These are phyloP conservation scores for Fusarium musae DNA, from an alignment of 2,329 filamentous ascomycete species.

Conservation along the genomic window DNA sequence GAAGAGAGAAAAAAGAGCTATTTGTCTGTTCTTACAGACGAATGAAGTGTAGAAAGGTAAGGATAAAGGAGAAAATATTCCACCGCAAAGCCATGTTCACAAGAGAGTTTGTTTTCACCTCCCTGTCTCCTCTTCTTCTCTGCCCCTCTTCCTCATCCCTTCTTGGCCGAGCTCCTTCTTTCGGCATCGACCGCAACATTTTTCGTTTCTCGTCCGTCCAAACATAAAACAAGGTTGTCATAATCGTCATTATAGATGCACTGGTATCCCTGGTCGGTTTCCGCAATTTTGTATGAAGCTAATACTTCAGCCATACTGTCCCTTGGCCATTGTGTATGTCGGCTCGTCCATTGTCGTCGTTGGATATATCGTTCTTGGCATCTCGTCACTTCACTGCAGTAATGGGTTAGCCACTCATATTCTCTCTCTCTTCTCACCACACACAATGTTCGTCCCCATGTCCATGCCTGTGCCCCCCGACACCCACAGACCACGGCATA, in stretches of 20 bases:
- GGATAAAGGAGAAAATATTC: conserved; percentile 5
- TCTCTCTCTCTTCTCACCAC: conserved; percentile 11
- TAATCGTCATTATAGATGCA: conserved; percentile 26
- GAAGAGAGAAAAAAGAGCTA: not conserved
- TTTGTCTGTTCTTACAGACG: conserved; percentile 1
- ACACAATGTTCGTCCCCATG: not conserved
- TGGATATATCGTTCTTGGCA: conserved; percentile 22
- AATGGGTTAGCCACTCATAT: conserved; percentile 26
- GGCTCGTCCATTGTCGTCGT: conserved; percentile 25
- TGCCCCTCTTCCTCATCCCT: conserved; percentile 21
- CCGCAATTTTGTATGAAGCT: conserved; percentile 28
- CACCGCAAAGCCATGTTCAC: conserved; percentile 6
- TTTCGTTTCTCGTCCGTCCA: conserved; percentile 12
- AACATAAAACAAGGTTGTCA: conserved; percentile 28
- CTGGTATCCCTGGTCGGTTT: conserved; percentile 11
- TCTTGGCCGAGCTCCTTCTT: conserved; percentile 18
- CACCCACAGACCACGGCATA: conserved; percentile 35
- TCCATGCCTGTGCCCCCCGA: not conserved
- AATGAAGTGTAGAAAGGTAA: conserved; percentile 4
- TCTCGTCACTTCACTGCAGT: conserved; percentile 30
- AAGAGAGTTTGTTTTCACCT: conserved; percentile 2
- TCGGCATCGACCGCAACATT: conserved; percentile 8
- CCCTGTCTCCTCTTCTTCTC: conserved; percentile 18
- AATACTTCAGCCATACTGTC: conserved; percentile 20
- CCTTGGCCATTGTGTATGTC: not conserved